Evolutionary conservation across 2,329 filamentous ascomycete genomes (phyloP).

Genomic region (Sarocladium brachiariae): DNA sequence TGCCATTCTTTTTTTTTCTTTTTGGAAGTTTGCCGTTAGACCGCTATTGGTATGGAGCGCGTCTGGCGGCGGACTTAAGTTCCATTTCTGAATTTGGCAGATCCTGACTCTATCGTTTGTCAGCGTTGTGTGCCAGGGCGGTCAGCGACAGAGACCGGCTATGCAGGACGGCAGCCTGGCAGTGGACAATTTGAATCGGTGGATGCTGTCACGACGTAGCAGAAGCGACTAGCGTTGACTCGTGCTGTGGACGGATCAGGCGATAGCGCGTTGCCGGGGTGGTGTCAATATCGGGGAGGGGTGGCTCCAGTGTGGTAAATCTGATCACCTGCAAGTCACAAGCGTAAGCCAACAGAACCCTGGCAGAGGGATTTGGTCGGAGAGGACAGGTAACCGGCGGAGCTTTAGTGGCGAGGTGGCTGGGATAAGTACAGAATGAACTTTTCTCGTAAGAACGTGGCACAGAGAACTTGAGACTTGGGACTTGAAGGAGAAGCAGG

Average conservation of each 20-base stretch:
- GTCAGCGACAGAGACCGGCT: neutral
- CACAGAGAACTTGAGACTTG: too few species aligned
- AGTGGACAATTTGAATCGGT: neutral
- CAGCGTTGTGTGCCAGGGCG: neutral
- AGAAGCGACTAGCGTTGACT: slow-evolving; percentile 4
- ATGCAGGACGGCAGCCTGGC: neutral
- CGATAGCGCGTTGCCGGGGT: neutral
- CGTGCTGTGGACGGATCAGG: slow-evolving; percentile 1
- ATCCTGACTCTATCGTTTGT: slow-evolving; percentile 7
- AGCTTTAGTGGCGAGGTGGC: neutral
- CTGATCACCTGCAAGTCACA: slow-evolving; percentile 1
- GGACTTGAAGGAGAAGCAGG: neutral
- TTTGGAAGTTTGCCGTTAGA: slow-evolving; percentile 1
- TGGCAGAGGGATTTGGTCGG: neutral
- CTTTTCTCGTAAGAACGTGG: too few species aligned
- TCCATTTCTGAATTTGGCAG: slow-evolving; percentile 8
- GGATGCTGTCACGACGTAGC: neutral
- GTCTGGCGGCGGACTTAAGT: slow-evolving; percentile 2
- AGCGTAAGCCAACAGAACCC: too few species aligned
- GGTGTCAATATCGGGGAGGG: neutral
- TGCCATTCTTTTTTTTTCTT: neutral
- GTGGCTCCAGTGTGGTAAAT: neutral
- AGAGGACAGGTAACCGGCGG: neutral
- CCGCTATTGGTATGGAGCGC: slow-evolving; percentile 6
- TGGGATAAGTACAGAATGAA: neutral